These are phyloP conservation scores for Phaeosphaeriaceae sp. DNA, from an alignment of 2,329 filamentous ascomycete species.

Conservation along the genomic window DNA sequence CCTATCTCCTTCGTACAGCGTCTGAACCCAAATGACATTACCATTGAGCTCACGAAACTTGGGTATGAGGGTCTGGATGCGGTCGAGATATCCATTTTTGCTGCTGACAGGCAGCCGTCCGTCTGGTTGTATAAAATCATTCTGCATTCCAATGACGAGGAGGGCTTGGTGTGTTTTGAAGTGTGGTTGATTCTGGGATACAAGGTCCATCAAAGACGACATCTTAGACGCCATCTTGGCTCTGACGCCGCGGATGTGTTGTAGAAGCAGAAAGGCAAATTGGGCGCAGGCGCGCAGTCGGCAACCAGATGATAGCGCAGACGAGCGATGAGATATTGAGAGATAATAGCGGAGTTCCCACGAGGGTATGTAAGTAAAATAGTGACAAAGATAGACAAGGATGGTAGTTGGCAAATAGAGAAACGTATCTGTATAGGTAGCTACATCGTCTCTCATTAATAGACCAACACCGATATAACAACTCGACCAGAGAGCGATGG, in stretches of 20 bases:
- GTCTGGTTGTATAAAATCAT: slow-evolving; percentile 78
- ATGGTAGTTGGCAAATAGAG: not conserved
- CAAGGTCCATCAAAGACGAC: slow-evolving; percentile 52
- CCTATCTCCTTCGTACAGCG: slow-evolving; percentile 70
- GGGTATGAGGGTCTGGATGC: slow-evolving; percentile 69
- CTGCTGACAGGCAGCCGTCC: slow-evolving; percentile 71
- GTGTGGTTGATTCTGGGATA: slow-evolving; percentile 55
- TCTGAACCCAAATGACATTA: slow-evolving; percentile 84
- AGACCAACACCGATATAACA: no score
- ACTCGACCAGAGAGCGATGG: not conserved
- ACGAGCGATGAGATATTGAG: no score
- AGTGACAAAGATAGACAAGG: not conserved
- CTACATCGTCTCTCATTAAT: no score
- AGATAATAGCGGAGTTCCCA: no score
- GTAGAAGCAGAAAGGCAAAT: not conserved
- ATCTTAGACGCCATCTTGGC: slow-evolving; percentile 34
- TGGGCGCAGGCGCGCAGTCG: no score
- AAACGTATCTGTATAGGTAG: not conserved
- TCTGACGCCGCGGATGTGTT: not conserved
- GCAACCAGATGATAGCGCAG: no score
- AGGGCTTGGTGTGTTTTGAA: slow-evolving; percentile 72
- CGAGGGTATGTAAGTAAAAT: no score
- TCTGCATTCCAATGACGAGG: slow-evolving; percentile 84
- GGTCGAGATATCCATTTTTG: slow-evolving; percentile 70
- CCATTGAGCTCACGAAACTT: slow-evolving; percentile 73